Conservation (phyloP, 768 basidiomycete genomes). For the Termitomyces sp. region DNA sequence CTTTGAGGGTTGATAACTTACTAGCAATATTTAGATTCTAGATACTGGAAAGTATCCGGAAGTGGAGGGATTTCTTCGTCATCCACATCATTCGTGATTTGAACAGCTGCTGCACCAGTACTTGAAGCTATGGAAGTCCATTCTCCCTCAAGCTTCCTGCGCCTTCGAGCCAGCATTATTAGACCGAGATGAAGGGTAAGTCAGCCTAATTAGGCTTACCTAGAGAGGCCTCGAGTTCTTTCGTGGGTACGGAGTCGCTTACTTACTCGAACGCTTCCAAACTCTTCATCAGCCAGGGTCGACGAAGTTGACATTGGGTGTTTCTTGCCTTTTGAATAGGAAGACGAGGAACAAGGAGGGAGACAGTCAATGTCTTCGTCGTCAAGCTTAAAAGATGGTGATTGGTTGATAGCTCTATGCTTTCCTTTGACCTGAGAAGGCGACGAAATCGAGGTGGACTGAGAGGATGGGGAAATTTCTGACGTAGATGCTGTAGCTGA, state of each 20-base stretch:
- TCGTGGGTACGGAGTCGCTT: neutral
- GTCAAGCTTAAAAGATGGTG: neutral
- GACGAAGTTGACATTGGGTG: neutral
- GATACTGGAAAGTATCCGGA: conserved; percentile 42
- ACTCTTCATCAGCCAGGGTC: neutral
- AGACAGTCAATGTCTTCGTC: neutral
- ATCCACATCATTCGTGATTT: conserved; percentile 37
- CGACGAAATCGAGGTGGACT: neutral
- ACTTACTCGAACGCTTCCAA: neutral
- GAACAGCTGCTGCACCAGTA: conserved; percentile 29
- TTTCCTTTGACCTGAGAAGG: conserved; percentile 2
- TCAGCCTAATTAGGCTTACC: neutral
- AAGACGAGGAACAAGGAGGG: neutral
- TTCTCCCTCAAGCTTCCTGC: conserved; percentile 24
- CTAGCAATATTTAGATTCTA: conserved; percentile 52
- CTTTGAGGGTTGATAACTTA: conserved; percentile 22
- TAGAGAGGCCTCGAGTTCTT: neutral
- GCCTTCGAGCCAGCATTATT: conserved; percentile 12
- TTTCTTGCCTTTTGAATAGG: neutral
- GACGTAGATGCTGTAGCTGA: neutral
- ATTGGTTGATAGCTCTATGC: neutral
- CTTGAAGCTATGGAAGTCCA: conserved; percentile 29
- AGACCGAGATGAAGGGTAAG: neutral
- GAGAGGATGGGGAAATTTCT: neutral
- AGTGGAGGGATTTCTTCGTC: conserved; percentile 42